A percentile compares a stretch with the other conserved stretches of the same genome.
phyloP scores from a whole-genome alignment of 371 early-diverging fungal species.

The Actinomortierella ambigua region DNA sequence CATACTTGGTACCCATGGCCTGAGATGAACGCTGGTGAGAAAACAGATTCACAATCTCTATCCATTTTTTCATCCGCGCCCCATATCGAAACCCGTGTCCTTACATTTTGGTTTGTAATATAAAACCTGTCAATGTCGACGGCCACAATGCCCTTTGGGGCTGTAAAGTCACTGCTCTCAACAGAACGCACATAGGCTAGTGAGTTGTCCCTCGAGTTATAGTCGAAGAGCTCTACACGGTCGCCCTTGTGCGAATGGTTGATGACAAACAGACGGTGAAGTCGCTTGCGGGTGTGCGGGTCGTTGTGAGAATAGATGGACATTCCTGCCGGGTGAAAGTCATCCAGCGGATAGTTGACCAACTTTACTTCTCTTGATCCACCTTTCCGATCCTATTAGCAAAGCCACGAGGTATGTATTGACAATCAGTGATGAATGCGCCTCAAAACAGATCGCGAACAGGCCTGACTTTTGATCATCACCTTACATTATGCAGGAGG shows the following conservation, averaged over 20 bases:
- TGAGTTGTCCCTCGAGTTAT: conserved; percentile 11
- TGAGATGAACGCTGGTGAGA: not conserved
- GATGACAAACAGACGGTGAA: conserved; percentile 36
- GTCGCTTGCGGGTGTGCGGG: conserved; percentile 11
- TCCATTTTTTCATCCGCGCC: too few species aligned
- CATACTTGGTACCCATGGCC: conserved; percentile 25
- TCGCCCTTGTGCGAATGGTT: conserved; percentile 43
- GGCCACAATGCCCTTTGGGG: conserved; percentile 36
- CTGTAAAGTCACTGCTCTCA: conserved; percentile 21
- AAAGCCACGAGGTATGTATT: not conserved
- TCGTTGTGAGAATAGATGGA: conserved; percentile 24
- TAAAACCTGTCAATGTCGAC: conserved; percentile 37
- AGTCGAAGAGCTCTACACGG: conserved; percentile 39
- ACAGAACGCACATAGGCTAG: conserved; percentile 28
- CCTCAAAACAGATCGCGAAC: too few species aligned
- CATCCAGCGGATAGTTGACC: conserved; percentile 12
- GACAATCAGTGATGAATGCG: not conserved
- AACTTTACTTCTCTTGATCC: conserved; percentile 21
- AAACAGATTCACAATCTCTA: not conserved
- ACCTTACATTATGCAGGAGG: conserved; percentile 12
- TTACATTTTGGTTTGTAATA: conserved; percentile 41
- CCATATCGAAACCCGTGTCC: not conserved
- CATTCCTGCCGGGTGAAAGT: conserved; percentile 43
- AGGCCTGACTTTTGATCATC: too few species aligned
- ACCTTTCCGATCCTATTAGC: conserved; percentile 13